Evolutionary conservation across 441 rosid genomes (phyloP).

Genomic region (Brassica balearica): DNA sequence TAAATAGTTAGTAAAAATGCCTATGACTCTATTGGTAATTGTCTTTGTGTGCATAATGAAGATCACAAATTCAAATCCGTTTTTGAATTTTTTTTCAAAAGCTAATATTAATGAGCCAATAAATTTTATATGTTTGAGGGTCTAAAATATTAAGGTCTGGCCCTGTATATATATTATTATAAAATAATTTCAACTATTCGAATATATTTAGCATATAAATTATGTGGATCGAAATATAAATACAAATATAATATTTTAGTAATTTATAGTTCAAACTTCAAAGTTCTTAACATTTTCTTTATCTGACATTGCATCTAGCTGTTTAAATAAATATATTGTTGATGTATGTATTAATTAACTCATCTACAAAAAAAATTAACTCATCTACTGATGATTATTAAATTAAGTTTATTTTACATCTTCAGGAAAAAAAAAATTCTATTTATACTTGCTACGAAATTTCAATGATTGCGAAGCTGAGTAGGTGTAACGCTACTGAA

Average conservation of each 20-base stretch:
- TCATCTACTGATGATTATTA: neutral
- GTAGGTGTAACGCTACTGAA: conserved; percentile 18
- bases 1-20: too few species aligned
- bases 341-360: neutral
- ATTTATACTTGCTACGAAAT: neutral
- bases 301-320: conserved; percentile 10
- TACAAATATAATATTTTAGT: neutral
- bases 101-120: too few species aligned
- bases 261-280: neutral
- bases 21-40: too few species aligned
- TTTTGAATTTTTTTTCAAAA: too few species aligned
- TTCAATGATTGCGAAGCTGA: conserved; percentile 32
- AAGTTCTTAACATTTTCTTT: neutral
- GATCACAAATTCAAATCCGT: too few species aligned
- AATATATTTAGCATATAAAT: too few species aligned
- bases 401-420: neutral
- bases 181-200: too few species aligned
- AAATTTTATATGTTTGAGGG: too few species aligned
- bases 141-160: too few species aligned
- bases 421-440: neutral
- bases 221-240: neutral
- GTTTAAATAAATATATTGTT: neutral
- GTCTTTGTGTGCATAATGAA: too few species aligned
- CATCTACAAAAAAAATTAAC: neutral
- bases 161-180: too few species aligned